Conservation (phyloP, 345 rosid species). For the Gossypium bickii region DNA sequence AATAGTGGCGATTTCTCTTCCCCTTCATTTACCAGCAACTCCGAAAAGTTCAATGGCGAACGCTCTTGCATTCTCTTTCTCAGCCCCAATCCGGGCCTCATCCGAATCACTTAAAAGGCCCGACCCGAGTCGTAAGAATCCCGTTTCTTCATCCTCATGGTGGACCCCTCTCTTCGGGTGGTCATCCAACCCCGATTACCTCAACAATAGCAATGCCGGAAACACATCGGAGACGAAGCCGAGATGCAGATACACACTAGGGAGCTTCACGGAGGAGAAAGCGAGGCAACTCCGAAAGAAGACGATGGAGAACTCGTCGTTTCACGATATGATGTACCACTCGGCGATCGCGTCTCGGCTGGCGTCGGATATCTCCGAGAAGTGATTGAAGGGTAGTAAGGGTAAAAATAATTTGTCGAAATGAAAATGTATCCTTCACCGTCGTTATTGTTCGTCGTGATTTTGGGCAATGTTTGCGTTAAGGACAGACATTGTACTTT, state of each 20-base stretch:
- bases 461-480: background rate
- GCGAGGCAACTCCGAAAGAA: constrained; percentile 57
- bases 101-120: constrained; percentile 25
- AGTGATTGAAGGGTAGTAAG: constrained; percentile 14
- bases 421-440: background rate
- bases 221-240: constrained; percentile 12
- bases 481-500: background rate
- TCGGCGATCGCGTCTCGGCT: constrained; percentile 70
- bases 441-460: background rate
- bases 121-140: constrained; percentile 19
- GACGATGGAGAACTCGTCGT: constrained; percentile 41
- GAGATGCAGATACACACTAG: constrained; percentile 30
- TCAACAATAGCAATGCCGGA: constrained; percentile 14
- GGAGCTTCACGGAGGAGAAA: constrained; percentile 69
- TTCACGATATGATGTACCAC: constrained; percentile 73
- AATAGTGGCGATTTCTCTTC: background rate
- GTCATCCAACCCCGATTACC: constrained; percentile 63
- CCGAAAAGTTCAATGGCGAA: constrained; percentile 40
- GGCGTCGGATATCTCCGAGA: constrained; percentile 47
- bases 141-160: constrained; percentile 36
- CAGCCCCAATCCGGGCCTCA: constrained; percentile 39
- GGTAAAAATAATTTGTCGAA: background rate
- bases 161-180: constrained; percentile 68
- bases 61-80: constrained; percentile 33
- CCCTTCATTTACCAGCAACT: background rate